phyloP scores from a whole-genome alignment of 345 rosid genomes.

The Zanthoxylum bungeanum region DNA sequence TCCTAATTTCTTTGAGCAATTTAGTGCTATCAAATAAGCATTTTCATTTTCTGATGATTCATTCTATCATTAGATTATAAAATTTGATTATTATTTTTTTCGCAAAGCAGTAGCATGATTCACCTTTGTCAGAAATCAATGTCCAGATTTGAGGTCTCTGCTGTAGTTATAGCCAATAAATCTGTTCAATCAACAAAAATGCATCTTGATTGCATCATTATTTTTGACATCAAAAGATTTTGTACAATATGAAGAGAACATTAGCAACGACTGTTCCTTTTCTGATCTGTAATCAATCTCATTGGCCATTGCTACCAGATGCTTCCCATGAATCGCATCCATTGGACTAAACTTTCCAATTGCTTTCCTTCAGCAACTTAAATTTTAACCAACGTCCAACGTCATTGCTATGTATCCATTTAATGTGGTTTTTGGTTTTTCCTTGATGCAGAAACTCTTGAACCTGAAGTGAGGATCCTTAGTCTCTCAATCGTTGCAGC shows the following conservation, averaged over 20 bases:
- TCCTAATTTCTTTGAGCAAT: neutral
- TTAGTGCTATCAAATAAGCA: neutral
- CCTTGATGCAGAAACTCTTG: constrained; percentile 59
- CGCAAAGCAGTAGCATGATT: neutral
- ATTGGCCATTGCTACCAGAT: too few relatives aligned
- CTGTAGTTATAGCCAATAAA: neutral
- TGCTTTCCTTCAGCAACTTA: neutral
- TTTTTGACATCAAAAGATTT: neutral
- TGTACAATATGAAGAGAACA: neutral
- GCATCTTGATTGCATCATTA: neutral
- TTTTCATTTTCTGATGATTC: neutral
- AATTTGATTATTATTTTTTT: neutral
- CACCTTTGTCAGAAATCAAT: neutral
- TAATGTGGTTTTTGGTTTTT: neutral
- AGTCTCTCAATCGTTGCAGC: constrained; percentile 62
- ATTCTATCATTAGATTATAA: neutral
- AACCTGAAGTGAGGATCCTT: constrained; percentile 68
- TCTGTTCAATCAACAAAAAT: neutral
- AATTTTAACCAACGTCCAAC: neutral
- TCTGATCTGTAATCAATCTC: neutral
- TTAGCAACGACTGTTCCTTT: neutral
- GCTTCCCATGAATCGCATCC: neutral
- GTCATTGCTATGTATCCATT: neutral
- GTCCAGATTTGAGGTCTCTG: neutral
- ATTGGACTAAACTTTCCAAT: neutral